phyloP scores from a whole-genome alignment of 1,284 basidiomycete genomes.

The Phylloboletellus chloephorus region DNA sequence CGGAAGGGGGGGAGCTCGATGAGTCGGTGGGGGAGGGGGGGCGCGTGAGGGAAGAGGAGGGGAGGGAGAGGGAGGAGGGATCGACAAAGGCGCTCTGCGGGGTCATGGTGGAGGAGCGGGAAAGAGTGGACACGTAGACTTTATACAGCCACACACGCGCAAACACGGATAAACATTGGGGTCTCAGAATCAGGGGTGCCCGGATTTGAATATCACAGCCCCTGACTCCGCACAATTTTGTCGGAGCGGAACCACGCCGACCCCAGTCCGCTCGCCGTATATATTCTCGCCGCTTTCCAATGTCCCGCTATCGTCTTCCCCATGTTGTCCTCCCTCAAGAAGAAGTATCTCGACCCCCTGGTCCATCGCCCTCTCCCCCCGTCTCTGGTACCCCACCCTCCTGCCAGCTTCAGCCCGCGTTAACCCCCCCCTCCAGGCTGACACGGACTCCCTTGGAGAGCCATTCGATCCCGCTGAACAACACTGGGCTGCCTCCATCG shows the following conservation, averaged over 20 bases:
- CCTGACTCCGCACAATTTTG: no score
- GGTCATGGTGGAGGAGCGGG: constrained; percentile 8
- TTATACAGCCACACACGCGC: no score
- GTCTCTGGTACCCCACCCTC: no score
- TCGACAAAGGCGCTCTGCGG: constrained; percentile 33
- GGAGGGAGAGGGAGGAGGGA: constrained; percentile 37
- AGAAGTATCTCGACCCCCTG: background rate
- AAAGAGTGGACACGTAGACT: constrained; percentile 20
- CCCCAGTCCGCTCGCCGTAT: constrained; percentile 1
- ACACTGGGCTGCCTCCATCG: constrained; percentile 13
- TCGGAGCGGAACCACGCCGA: no score
- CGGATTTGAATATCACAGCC: no score
- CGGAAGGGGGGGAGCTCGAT: no score
- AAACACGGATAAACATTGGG: no score
- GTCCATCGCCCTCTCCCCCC: background rate
- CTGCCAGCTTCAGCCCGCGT: no score
- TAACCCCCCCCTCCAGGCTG: no score
- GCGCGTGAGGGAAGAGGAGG: constrained; percentile 30
- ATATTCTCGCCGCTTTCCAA: background rate
- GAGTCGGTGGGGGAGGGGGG: constrained; percentile 27
- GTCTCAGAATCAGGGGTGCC: no score
- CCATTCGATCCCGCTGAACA: constrained; percentile 2
- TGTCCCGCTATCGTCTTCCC: background rate
- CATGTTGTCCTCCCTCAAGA: constrained; percentile 15
- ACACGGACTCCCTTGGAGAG: background rate